A percentile compares a stretch with the other conserved stretches of the same genome.
Evolutionary conservation across 192 early-diverging fungal species (phyloP).

Genomic region (Mortierella alpina): DNA sequence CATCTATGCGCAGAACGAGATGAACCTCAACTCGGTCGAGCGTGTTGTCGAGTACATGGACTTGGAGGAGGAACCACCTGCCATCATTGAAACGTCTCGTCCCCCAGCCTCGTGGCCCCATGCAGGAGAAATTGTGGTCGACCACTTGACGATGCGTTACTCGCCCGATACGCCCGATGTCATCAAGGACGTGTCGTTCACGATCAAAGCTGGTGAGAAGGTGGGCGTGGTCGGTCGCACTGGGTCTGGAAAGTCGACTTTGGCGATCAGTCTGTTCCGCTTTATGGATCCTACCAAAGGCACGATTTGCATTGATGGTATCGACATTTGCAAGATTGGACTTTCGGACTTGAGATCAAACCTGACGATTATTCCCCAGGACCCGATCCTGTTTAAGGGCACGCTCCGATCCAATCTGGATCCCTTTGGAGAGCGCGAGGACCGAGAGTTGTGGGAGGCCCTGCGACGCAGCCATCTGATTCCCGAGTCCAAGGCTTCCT

Average conservation of each 20-base stretch:
- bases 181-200: conserved; percentile 74
- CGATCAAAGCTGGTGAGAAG: conserved; percentile 66
- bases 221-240: conserved; percentile 75
- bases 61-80: conserved; percentile 81
- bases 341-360: conserved; percentile 61
- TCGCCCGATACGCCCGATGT: conserved; percentile 74
- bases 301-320: conserved; percentile 61
- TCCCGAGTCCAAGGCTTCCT: conserved; percentile 16
- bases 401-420: conserved; percentile 84
- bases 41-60: conserved; percentile 85
- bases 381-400: conserved; percentile 80
- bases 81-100: conserved; percentile 60
- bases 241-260: conserved; percentile 72
- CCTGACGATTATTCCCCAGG: conserved; percentile 79
- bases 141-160: conserved; percentile 79
- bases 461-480: conserved; percentile 80
- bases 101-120: conserved; percentile 72
- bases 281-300: conserved; percentile 64
- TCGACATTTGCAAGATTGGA: conserved; percentile 68
- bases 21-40: conserved; percentile 90
- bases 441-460: conserved; percentile 80
- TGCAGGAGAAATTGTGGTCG: conserved; percentile 74
- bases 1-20: conserved; percentile 84
- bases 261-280: conserved; percentile 67
- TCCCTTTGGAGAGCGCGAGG: conserved; percentile 82